A percentile compares a stretch with the other conserved stretches of the same genome.
Conservation (phyloP, 805 yeast species). For the Yarrowia divulgata region DNA sequence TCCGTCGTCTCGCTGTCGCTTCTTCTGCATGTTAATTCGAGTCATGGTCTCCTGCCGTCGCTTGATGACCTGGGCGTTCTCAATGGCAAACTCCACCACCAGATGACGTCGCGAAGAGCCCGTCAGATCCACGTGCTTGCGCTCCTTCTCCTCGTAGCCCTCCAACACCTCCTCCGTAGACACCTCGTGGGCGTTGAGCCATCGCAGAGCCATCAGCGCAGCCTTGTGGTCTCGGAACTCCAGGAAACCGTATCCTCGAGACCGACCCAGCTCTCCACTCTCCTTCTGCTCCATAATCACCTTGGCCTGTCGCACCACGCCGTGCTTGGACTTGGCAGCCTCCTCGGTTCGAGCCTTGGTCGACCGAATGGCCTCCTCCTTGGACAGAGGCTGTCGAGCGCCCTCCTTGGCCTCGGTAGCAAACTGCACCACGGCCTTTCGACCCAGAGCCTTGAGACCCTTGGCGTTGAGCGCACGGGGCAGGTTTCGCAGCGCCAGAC, state of each 20-base stretch:
- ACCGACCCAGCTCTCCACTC: conserved; percentile 83
- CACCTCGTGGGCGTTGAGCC: conserved; percentile 94
- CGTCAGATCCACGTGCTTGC: conserved; percentile 42
- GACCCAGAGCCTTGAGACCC: conserved; percentile 86
- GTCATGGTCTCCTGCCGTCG: conserved; percentile 71
- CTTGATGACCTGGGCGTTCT: conserved; percentile 90
- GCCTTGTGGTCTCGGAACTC: conserved; percentile 90
- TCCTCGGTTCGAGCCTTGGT: conserved; percentile 58
- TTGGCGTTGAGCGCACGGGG: conserved; percentile 92
- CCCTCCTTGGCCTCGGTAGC: conserved; percentile 84
- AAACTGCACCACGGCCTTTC: conserved; percentile 93
- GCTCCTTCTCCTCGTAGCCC: conserved; percentile 45
- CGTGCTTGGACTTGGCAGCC: conserved; percentile 70
- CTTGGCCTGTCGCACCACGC: conserved; percentile 93
- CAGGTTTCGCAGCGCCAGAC: conserved; percentile 91
- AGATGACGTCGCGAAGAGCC: conserved; percentile 69
- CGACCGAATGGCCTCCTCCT: conserved; percentile 87
- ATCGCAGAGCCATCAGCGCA: conserved; percentile 95
- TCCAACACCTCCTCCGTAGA: conserved; percentile 65
- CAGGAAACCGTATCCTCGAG: conserved; percentile 95
- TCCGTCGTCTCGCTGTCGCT: conserved; percentile 40
- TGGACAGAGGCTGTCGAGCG: conserved; percentile 80
- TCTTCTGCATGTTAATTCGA: conserved; percentile 43
- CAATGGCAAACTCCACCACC: conserved; percentile 94
- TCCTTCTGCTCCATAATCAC: conserved; percentile 92